A percentile compares a stretch with the other conserved stretches of the same genome.
These are phyloP conservation scores for Theobroma cacao DNA, from an alignment of 345 rosid genomes.

Conservation along the genomic window DNA sequence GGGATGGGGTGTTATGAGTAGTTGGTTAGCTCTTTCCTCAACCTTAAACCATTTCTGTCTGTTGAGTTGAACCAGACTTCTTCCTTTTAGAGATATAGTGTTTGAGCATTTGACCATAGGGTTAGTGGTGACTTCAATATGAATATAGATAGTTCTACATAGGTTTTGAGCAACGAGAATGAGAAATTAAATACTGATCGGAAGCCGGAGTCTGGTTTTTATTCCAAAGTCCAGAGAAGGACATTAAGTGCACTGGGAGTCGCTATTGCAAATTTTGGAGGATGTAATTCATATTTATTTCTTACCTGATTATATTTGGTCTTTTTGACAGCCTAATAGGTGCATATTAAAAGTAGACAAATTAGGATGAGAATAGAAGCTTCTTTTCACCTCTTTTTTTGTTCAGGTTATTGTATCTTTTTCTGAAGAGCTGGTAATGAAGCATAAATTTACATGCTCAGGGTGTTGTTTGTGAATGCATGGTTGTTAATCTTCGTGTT, in stretches of 20 bases:
- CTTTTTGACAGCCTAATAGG: background rate
- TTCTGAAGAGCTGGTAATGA: background rate
- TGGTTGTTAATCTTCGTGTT: background rate
- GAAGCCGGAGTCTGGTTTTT: background rate
- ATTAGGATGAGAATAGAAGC: background rate
- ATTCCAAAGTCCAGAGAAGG: background rate
- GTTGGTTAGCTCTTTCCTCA: no score
- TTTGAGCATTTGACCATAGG: background rate
- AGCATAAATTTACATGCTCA: background rate
- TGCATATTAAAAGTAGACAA: background rate
- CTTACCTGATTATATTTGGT: background rate
- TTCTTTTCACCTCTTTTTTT: background rate
- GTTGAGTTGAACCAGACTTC: no score
- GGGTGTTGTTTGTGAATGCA: background rate
- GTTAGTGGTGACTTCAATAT: background rate
- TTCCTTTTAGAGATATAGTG: no score
- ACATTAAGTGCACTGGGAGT: background rate
- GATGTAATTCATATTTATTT: background rate
- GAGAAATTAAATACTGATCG: background rate
- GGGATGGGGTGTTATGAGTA: no score
- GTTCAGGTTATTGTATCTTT: background rate
- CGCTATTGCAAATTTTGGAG: background rate
- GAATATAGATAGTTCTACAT: background rate
- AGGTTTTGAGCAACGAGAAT: background rate
- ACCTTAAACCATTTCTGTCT: no score